A percentile compares a stretch with the other conserved stretches of the same genome.
phyloP scores from a whole-genome alignment of 176 grass and related monocot genomes.

The Echinochloa phyllopogon region DNA sequence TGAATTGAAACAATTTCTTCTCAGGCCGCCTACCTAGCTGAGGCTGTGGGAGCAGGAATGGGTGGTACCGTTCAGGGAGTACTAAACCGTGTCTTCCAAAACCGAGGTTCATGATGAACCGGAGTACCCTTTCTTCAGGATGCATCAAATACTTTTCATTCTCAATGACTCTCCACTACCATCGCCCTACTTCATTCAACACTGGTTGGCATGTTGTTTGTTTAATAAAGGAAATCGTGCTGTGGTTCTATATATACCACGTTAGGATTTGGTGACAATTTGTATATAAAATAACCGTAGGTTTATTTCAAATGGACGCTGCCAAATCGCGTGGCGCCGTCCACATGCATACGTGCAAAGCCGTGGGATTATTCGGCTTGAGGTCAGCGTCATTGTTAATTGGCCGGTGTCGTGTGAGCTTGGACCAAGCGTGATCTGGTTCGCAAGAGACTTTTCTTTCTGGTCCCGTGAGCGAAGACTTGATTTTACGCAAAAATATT shows the following conservation, averaged over 20 bases:
- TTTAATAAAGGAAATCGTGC: constrained; percentile 26
- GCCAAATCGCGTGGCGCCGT: neutral
- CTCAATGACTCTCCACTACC: neutral
- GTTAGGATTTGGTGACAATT: neutral
- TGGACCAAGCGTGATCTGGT: too few species aligned
- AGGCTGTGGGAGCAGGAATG: constrained; percentile 81
- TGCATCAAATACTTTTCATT: neutral
- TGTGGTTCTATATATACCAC: neutral
- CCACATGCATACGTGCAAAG: neutral
- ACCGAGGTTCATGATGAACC: constrained; percentile 37
- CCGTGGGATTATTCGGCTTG: neutral
- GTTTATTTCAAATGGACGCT: neutral
- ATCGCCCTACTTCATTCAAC: too few species aligned
- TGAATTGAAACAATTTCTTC: constrained; percentile 14
- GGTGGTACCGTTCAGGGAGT: constrained; percentile 72
- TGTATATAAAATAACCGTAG: neutral
- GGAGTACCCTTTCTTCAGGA: neutral
- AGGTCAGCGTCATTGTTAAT: neutral
- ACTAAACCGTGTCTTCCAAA: too few species aligned
- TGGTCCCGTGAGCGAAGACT: too few species aligned
- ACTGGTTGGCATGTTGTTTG: neutral
- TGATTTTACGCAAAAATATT: too few species aligned
- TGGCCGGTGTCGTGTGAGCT: too few species aligned
- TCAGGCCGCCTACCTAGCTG: constrained; percentile 77
- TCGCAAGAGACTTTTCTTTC: too few species aligned